Evolutionary conservation across 257 asterid genomes (phyloP).

Genomic region (Schizonepeta tenuifolia): DNA sequence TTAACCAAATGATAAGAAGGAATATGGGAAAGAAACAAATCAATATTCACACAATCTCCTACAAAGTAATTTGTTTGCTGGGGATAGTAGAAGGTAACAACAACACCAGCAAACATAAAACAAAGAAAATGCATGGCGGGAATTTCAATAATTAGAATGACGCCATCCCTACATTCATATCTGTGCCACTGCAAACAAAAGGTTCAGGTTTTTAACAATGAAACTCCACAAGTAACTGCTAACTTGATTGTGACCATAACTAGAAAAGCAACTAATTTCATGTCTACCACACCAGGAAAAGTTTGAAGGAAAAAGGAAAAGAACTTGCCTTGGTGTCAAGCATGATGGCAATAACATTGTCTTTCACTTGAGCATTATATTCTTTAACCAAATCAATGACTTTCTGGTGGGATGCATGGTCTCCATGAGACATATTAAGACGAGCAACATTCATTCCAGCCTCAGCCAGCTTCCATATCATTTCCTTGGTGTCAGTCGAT

Average conservation of each 20-base stretch:
- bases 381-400: constrained; percentile 83
- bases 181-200: constrained; percentile 16
- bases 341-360: constrained; percentile 86
- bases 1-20: background rate
- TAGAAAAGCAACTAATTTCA: background rate
- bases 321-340: constrained; percentile 76
- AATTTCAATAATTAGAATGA: background rate
- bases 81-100: background rate
- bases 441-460: constrained; percentile 96
- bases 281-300: constrained; percentile 2
- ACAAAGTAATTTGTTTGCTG: background rate
- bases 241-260: constrained; percentile 13
- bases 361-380: constrained; percentile 72
- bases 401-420: constrained; percentile 88
- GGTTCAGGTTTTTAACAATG: constrained; percentile 3
- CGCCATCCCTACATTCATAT: background rate
- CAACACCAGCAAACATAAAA: background rate
- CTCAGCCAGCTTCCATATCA: constrained; percentile 89
- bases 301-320: constrained; percentile 10
- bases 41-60: background rate
- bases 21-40: background rate
- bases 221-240: constrained; percentile 8
- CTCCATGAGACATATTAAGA: constrained; percentile 87
- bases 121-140: no score
- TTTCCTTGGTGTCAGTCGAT: constrained; percentile 73